These are phyloP conservation scores for Ophiosphaerella herpotricha DNA, from an alignment of 2,329 filamentous ascomycete genomes.

Conservation along the genomic window DNA sequence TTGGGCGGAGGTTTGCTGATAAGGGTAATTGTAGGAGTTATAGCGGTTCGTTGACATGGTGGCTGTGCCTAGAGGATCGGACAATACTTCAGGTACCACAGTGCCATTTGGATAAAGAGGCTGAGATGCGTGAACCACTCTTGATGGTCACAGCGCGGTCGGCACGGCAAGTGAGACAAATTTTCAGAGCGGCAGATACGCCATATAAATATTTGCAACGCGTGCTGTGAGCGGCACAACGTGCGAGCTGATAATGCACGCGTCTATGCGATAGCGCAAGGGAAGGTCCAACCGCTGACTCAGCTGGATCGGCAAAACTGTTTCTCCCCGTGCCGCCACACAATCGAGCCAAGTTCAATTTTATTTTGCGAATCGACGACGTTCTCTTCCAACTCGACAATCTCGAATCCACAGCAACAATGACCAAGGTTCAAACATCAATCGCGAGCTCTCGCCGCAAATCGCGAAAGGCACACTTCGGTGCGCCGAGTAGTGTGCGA, in stretches of 20 bases:
- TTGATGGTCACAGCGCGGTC: neutral
- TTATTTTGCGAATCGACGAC: slow-evolving; percentile 20
- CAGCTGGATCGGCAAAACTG: slow-evolving; percentile 10
- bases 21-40: slow-evolving; percentile 30
- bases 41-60: slow-evolving; percentile 36
- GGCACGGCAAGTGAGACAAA: neutral
- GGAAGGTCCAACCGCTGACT: neutral
- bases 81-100: slow-evolving; percentile 6
- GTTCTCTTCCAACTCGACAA: slow-evolving; percentile 39
- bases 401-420: slow-evolving; percentile 55
- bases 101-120: neutral
- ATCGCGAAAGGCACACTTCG: slow-evolving; percentile 98
- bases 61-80: slow-evolving; percentile 3
- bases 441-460: slow-evolving; percentile 89
- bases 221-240: slow-evolving; percentile 7
- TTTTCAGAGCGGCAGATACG: neutral
- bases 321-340: slow-evolving; percentile 12
- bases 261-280: slow-evolving; percentile 2
- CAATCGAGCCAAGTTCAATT: slow-evolving; percentile 24
- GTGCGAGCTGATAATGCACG: slow-evolving; percentile 10
- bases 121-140: too few species aligned
- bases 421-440: slow-evolving; percentile 70
- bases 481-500: slow-evolving; percentile 90
- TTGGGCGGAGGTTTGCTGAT: slow-evolving; percentile 36
- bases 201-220: slow-evolving; percentile 2